Evolutionary conservation across 202 grass and related monocot genomes (phyloP).

Genomic region (Thinopyrum obtusiflorum): DNA sequence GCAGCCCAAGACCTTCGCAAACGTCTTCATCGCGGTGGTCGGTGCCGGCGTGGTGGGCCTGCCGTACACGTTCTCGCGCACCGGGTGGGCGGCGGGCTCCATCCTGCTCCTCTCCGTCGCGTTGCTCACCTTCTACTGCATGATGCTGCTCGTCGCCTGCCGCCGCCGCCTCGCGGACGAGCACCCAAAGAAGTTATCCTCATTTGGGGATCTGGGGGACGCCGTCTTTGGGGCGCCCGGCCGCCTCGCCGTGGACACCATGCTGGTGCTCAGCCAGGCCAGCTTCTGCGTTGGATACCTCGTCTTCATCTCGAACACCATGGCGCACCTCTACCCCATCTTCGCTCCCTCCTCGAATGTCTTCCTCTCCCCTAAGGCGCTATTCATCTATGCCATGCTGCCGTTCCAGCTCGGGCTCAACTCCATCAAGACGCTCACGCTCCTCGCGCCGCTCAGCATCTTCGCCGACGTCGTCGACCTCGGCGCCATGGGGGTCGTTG

Average conservation of each 20-base stretch:
- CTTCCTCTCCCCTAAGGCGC: conserved; percentile 62
- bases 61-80: conserved; percentile 92
- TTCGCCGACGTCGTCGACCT: conserved; percentile 91
- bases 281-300: conserved; percentile 93
- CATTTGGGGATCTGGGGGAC: conserved; percentile 83
- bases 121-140: conserved; percentile 86
- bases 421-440: conserved; percentile 87
- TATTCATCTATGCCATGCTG: conserved; percentile 80
- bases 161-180: conserved; percentile 66
- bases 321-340: conserved; percentile 63
- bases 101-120: conserved; percentile 63
- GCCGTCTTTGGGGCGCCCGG: conserved; percentile 55
- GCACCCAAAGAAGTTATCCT: conserved; percentile 62
- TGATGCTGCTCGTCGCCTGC: conserved; percentile 88
- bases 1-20: conserved; percentile 93
- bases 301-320: conserved; percentile 88
- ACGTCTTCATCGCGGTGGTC: conserved; percentile 97
- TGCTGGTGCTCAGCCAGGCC: conserved; percentile 88
- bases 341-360: conserved; percentile 35
- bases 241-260: conserved; percentile 65
- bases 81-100: conserved; percentile 74
- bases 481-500: conserved; percentile 88
- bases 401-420: conserved; percentile 96
- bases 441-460: conserved; percentile 89
- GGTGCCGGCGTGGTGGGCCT: conserved; percentile 90